Base-by-base conservation (phyloP, 2,329 filamentous ascomycete species). In the Nothophoma quercina region DNA sequence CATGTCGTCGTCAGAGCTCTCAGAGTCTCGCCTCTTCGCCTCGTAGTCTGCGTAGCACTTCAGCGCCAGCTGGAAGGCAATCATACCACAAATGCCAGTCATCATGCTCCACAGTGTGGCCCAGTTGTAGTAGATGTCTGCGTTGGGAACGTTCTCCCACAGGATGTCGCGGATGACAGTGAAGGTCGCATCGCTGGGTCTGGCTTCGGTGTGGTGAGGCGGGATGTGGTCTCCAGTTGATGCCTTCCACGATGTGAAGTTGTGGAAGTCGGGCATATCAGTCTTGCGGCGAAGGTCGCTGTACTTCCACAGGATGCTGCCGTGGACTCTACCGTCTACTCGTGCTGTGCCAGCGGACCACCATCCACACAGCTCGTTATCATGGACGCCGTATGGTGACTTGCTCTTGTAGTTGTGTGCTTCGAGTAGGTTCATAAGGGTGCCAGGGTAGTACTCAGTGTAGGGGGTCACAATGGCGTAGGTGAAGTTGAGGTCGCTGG, bases 331-430 rank as follows among this genome's bases (percentile, higher is more conserved):
- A 16, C 35, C 21, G 9, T 30, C 9, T 2, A 32, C 30, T 3
- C 13, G 6, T 4, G 35, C 40, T 4, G 15, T 7, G 1, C 13
- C 41, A 1, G 22, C 16, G 3, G 9, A 4, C 19, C n/a, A 6
- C 51, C 51, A 55, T 1, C 51, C 51, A 13, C 51, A 55, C 1
- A 40, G 36, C 18, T 34, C 40, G 1, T 32, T 23, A 3, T 16
- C n/a, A 1, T 16, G 8, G 2, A 40, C 4, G 3, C 9, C 4
- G 2, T 29, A 28, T n/a, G 25, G 16, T 19, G 18, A 13, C 10
- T 4, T 5, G 10, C 38, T 10, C 6, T 6, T 6, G 39, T 33
- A 55, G 7, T n/a, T 12, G 18, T 28, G 18, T 15, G 28, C 45
- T 3, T 23, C 7, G 1, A 55, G 45, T 26, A 32, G 26, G 4